Base-by-base conservation (phyloP, 306 rosid species). In the Echinosophora koreensis region DNA sequence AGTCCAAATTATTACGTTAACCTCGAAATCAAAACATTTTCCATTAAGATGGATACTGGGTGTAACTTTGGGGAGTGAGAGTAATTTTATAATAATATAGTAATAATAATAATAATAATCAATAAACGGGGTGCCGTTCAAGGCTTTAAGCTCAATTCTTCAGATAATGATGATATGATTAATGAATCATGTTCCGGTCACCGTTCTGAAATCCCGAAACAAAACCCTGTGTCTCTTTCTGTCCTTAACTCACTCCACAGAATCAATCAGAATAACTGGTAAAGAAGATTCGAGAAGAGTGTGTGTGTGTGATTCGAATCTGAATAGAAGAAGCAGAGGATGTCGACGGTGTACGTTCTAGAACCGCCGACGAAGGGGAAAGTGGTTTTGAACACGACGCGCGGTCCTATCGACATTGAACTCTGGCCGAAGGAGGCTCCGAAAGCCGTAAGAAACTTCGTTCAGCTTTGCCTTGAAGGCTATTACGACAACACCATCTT, bases 341-440 rank as follows among this genome's bases (percentile, higher is more conserved):
- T 95, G 99, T 92, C 98, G 82, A 83, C 99, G 75, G 86, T 95
- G 55, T 90, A 95, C 85, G 98, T 95, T 2, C 59, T 92, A 55
- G 99, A 95, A 84, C 98, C 99, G 5, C 98, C 99, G 85, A 95
- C 99, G 64, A 91, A 84, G 78, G 99, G 99, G 64, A 95, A 92
- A 81, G 94, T 92, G 82, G 93, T 95, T 16, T 30, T 95, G 85
- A 83, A 78, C 59, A 92, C 99, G 3, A 92, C 96, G 41, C 84
- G 92, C 15, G 99, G 97, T 5, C 98, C 99, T 3, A 75, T 95
- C 16, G 99, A 95, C 84, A 85, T 92, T 61, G 99, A 92, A 78
- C 89, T 92, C 2, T 95, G 99, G 99, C 98, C 98, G 1, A 95
- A 92, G 66, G 99, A 95, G 71, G 98, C 99, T 9, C 98, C 97